Base-by-base conservation (phyloP, 2,329 filamentous ascomycete genomes). In the Claviceps pusilla region DNA sequence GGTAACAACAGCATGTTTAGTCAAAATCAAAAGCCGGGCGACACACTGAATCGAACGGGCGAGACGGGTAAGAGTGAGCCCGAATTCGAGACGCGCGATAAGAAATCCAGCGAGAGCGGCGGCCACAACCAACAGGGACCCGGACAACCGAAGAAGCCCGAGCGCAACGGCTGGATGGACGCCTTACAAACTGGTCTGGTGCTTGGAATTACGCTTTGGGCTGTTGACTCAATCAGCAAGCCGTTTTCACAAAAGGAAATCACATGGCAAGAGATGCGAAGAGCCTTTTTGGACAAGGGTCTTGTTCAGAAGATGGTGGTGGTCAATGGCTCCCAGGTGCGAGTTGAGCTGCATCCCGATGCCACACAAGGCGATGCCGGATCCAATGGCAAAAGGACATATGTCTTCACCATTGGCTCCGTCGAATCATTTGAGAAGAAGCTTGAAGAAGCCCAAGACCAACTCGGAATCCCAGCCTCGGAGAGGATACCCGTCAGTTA, bases 241-340 rank as follows among this genome's bases (percentile, higher is more conserved):
- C 60, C 73, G 31, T 71, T 74, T 58, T 69, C 70, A 4, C 72
- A 76, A 59, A 70, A 71, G 64, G 91, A 98, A 66, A 96, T 98
- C 56, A 97, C 93, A 54, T 98, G 89, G 88, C 90, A 98, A 71
- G 93, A 98, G 71, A 88, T 98, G 72, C 78, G 87, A 58, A 90
- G 82, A 61, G 93, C 89, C 37, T 97, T 95, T 76, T 76, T 98
- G 57, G 89, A 96, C 71, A 96, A 95, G 75, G 93, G 93, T 7
- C 77, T 98, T 29, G 90, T 98, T 24, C 87, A 96, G 72, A 96
- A 90, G 73, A 78, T 98, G 19, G 84, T 95, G 39, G 79, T 95
- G 52, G 83, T 89, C 61, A 80, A 83, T 59, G 83, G 81, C 62
- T 67, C 67, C 14, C 80, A 80, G 57, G 93, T 97, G 48, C 81